phyloP scores from a whole-genome alignment of 148 eudicot genomes.

The Dysphania ambrosioides region DNA sequence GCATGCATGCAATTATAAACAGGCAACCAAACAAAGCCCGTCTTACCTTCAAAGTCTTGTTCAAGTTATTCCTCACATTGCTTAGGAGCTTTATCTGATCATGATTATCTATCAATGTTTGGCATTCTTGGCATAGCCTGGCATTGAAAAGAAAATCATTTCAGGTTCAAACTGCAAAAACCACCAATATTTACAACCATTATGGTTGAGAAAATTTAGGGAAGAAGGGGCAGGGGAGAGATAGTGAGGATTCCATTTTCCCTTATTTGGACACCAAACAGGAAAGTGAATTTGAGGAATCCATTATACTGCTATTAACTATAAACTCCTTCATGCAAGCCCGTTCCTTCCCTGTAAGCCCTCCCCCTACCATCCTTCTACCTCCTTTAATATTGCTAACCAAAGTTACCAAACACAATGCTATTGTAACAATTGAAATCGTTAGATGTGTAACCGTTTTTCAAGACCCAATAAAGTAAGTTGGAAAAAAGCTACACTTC shows the following conservation, averaged over 20 bases:
- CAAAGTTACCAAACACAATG: neutral
- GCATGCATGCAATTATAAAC: conserved; percentile 2
- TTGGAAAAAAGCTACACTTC: neutral
- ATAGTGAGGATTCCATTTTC: neutral
- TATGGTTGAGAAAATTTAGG: neutral
- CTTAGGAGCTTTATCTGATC: conserved; percentile 97
- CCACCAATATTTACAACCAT: neutral
- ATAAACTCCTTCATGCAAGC: neutral
- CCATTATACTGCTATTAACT: neutral
- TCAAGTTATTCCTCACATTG: conserved; percentile 94
- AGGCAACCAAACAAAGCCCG: conserved; percentile 6
- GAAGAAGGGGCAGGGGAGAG: too few species aligned
- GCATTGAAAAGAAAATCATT: conserved; percentile 20
- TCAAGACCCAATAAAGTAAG: neutral
- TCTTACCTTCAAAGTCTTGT: conserved; percentile 86
- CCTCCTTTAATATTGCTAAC: neutral
- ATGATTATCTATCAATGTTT: conserved; percentile 94
- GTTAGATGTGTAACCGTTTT: too few species aligned
- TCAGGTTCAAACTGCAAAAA: conserved; percentile 13
- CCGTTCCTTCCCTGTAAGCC: neutral
- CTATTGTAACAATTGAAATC: neutral
- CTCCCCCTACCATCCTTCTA: neutral
- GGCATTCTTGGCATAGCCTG: conserved; percentile 97
- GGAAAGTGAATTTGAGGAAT: neutral
- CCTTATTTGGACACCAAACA: neutral